A percentile compares a stretch with the other conserved stretches of the same genome.
These are phyloP conservation scores for Acanthamoeba royreba DNA, from an alignment of 208 protist species.

Conservation along the genomic window DNA sequence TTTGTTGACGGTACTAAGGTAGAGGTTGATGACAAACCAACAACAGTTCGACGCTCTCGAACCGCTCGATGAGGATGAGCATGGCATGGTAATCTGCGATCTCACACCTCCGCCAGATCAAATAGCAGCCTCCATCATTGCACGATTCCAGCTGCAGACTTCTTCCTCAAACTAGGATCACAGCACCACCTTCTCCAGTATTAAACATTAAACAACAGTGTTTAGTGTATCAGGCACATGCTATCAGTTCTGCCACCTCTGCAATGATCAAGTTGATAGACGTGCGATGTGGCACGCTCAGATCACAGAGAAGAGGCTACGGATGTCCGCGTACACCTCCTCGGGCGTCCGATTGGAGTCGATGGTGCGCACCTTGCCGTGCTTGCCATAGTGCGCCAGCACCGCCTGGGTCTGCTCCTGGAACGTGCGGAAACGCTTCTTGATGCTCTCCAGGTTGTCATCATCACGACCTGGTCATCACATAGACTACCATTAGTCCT, in stretches of 20 bases:
- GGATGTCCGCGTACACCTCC: constrained; percentile 56
- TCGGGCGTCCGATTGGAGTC: neutral
- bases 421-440: constrained; percentile 69
- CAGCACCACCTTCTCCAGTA: too few relatives aligned
- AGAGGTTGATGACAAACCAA: neutral
- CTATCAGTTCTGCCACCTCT: neutral
- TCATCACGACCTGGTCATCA: constrained; percentile 59
- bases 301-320: neutral
- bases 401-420: constrained; percentile 66
- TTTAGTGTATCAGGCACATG: too few relatives aligned
- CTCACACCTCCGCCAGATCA: neutral
- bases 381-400: constrained; percentile 61
- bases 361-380: constrained; percentile 48
- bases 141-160: too few relatives aligned
- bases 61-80: neutral
- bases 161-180: too few relatives aligned
- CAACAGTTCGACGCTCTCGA: neutral
- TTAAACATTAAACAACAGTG: too few relatives aligned
- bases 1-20: neutral
- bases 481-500: too few relatives aligned
- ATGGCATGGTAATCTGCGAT: neutral
- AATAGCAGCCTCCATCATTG: neutral
- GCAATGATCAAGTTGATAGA: too few relatives aligned
- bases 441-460: constrained; percentile 74
- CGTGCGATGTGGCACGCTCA: neutral